Base-by-base conservation (phyloP, 2,329 filamentous ascomycete species). In the Colletotrichum scovillei region DNA sequence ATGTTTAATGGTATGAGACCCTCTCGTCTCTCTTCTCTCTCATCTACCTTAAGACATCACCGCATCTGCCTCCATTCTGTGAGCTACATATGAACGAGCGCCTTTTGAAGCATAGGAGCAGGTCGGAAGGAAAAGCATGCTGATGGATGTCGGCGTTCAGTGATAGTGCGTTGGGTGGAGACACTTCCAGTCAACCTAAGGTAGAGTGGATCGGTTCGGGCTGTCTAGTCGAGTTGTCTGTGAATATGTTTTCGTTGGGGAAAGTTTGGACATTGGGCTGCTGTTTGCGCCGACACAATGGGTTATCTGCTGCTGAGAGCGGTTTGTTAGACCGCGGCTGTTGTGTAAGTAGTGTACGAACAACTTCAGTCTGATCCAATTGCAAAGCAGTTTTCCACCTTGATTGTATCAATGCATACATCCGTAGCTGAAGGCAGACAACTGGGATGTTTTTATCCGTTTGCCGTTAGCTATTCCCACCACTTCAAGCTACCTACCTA, bases 1-100 rank as follows among this genome's bases (percentile, higher is more conserved):
- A 63, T 70, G 57, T 62, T 46, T 62, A 73, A 73, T 73, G 67
- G 67, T 56, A 73, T 49, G 71, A 65, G 67, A 62, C 60, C 71
- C 46, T 35, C 68, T 70, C 71, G 71, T 73, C 71, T 73, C 71
- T 73, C 71, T 70, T 73, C 71, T 73, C 70, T 55, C 60, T 19
- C 19, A 60, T 32, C 3, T 32, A n/a, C 14, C 12, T 30, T 9
- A 8, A 22, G 2, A 2, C 26, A 26, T 35, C 32, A n/a, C 7
- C 24, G 22, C 19, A 55, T n/a, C 30, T 42, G 26, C 22, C 35
- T 63, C 7, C 14, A 53, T 26, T 52, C 12, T n/a, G n/a, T 19
- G 30, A 14, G 14, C n/a, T 3, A 19, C 1, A 16, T 42, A 42
- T 53, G 4, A 3, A 35, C 3, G 16, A 19, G 38, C 38, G 14